A percentile compares a stretch with the other conserved stretches of the same genome.
phyloP scores from a whole-genome alignment of 2,329 filamentous ascomycete species.

The Ophiostoma sp. region DNA sequence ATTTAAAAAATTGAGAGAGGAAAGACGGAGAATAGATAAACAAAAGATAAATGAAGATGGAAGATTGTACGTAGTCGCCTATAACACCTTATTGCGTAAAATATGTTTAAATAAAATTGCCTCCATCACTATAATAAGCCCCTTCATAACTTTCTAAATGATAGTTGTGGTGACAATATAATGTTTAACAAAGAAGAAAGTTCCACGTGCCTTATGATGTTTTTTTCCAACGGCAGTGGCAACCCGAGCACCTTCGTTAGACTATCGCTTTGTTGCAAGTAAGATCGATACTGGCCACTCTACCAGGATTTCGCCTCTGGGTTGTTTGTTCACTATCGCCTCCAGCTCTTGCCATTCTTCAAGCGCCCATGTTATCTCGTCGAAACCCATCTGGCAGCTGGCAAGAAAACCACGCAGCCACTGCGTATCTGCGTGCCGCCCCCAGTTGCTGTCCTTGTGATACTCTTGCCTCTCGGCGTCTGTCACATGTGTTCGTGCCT shows the following conservation, averaged over 20 bases:
- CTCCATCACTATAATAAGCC: background rate
- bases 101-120: background rate
- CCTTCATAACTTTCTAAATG: no score
- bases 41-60: no score
- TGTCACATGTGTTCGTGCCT: background rate
- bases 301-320: background rate
- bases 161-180: no score
- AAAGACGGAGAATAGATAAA: no score
- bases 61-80: no score
- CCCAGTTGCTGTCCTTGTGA: slow-evolving; percentile 23
- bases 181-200: no score
- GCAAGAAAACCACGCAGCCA: slow-evolving; percentile 28
- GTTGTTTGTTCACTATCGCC: slow-evolving; percentile 15
- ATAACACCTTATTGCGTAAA: no score
- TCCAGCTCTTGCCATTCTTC: slow-evolving; percentile 27
- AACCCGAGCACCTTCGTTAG: background rate
- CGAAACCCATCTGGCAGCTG: slow-evolving; percentile 28
- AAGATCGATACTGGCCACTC: background rate
- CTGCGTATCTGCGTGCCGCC: slow-evolving; percentile 24
- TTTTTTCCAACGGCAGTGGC: background rate
- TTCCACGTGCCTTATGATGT: background rate
- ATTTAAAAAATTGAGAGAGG: no score
- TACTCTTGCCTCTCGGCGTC: background rate
- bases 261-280: background rate
- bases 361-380: slow-evolving; percentile 25